phyloP scores from a whole-genome alignment of 345 rosid genomes.

The Carallia pectinifolia region DNA sequence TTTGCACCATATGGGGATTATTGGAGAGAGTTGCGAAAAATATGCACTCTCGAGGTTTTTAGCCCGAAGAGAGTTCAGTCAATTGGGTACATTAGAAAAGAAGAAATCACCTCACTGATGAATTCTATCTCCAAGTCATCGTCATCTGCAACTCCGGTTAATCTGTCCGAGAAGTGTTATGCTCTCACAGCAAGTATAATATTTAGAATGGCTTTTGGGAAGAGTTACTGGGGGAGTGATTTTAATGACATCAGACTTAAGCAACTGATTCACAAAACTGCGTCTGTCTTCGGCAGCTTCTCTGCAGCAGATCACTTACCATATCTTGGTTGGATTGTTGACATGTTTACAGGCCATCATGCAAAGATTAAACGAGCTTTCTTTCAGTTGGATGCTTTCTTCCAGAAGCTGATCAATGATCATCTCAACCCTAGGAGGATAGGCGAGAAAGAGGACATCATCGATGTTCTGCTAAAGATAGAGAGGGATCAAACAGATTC shows the following conservation, averaged over 20 bases:
- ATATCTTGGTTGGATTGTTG: slow-evolving; percentile 34
- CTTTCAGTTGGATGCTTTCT: slow-evolving; percentile 37
- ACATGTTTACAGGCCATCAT: slow-evolving; percentile 35
- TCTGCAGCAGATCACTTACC: slow-evolving; percentile 44
- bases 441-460: slow-evolving; percentile 13
- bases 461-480: slow-evolving; percentile 26
- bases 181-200: slow-evolving; percentile 14
- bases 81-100: slow-evolving; percentile 9
- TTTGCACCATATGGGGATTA: slow-evolving; percentile 18
- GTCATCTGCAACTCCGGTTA: slow-evolving; percentile 2
- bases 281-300: slow-evolving; percentile 26
- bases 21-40: slow-evolving; percentile 22
- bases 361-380: slow-evolving; percentile 37
- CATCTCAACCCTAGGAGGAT: slow-evolving; percentile 39
- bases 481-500: slow-evolving; percentile 8
- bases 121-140: slow-evolving; percentile 12
- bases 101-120: slow-evolving; percentile 7
- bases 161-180: slow-evolving; percentile 14
- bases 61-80: slow-evolving; percentile 22
- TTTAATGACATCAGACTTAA: slow-evolving; percentile 29
- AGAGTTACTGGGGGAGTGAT: slow-evolving; percentile 9
- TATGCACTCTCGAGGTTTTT: slow-evolving; percentile 14
- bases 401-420: slow-evolving; percentile 33
- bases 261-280: slow-evolving; percentile 30
- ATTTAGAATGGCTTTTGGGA: slow-evolving; percentile 21